These are phyloP conservation scores for Carallia brachiata DNA, from an alignment of 345 rosid genomes.

Conservation along the genomic window DNA sequence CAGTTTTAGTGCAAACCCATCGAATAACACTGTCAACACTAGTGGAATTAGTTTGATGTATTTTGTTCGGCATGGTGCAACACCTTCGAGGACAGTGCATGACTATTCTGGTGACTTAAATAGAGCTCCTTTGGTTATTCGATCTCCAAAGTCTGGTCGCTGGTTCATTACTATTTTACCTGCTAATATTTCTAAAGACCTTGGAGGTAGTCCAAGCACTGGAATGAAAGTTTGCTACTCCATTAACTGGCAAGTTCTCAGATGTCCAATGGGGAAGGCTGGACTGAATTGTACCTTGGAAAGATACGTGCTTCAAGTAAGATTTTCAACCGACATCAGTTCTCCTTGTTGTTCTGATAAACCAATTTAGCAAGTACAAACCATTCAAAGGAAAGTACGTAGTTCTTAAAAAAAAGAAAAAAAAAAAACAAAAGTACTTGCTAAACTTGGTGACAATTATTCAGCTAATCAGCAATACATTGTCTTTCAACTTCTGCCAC, in stretches of 20 bases:
- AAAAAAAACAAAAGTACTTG: background rate
- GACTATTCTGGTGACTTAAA: conserved; percentile 67
- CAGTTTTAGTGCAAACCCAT: conserved; percentile 26
- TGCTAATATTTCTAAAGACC: conserved; percentile 42
- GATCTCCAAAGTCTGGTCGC: conserved; percentile 65
- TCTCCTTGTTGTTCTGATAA: background rate
- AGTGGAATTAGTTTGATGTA: conserved; percentile 48
- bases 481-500: too few relatives aligned
- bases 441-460: background rate
- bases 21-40: conserved; percentile 26
- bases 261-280: conserved; percentile 78
- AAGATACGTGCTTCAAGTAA: conserved; percentile 73
- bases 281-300: conserved; percentile 69
- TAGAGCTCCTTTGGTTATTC: conserved; percentile 56
- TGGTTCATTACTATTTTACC: conserved; percentile 70
- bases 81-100: conserved; percentile 57
- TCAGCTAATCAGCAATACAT: too few relatives aligned
- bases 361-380: background rate
- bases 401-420: too few relatives aligned
- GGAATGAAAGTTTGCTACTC: conserved; percentile 62
- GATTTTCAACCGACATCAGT: background rate
- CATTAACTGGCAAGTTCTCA: conserved; percentile 50
- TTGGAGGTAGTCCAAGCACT: conserved; percentile 29
- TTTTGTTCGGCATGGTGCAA: conserved; percentile 74
- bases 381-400: too few relatives aligned